Evolutionary conservation across 2,329 filamentous ascomycete species (phyloP).

Genomic region (Reticulascus tulasneorum): DNA sequence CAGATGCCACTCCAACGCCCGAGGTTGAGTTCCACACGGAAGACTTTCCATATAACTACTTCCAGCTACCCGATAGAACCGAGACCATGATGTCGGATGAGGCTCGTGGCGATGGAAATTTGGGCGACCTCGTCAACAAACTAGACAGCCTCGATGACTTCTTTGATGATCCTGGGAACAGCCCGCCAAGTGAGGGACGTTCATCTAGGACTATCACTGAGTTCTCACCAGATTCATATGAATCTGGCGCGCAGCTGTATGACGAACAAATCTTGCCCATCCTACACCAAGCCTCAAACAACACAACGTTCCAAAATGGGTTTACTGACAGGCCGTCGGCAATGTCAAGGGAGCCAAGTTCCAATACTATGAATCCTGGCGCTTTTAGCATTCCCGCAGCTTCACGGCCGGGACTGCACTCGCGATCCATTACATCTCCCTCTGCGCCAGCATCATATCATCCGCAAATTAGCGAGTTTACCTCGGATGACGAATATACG

Average conservation of each 20-base stretch:
- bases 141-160: slow-evolving; percentile 78
- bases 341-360: slow-evolving; percentile 55
- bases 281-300: slow-evolving; percentile 77
- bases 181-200: slow-evolving; percentile 55
- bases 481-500: slow-evolving; percentile 71
- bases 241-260: slow-evolving; percentile 78
- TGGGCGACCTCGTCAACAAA: slow-evolving; percentile 78
- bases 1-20: slow-evolving; percentile 66
- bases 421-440: slow-evolving; percentile 81
- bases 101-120: slow-evolving; percentile 64
- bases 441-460: slow-evolving; percentile 54
- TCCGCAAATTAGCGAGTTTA: slow-evolving; percentile 54
- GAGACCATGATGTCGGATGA: slow-evolving; percentile 94
- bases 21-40: slow-evolving; percentile 92
- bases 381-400: slow-evolving; percentile 46
- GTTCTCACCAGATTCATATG: slow-evolving; percentile 61
- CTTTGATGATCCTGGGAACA: slow-evolving; percentile 65
- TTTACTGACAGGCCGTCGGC: slow-evolving; percentile 70
- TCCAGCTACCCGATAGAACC: slow-evolving; percentile 67
- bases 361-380: slow-evolving; percentile 60
- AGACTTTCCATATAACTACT: slow-evolving; percentile 79
- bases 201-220: slow-evolving; percentile 62
- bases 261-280: slow-evolving; percentile 92
- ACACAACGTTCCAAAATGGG: slow-evolving; percentile 80
- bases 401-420: slow-evolving; percentile 66